Conservation (phyloP, 192 early-diverging fungal genomes). For the Thamnidium elegans region DNA sequence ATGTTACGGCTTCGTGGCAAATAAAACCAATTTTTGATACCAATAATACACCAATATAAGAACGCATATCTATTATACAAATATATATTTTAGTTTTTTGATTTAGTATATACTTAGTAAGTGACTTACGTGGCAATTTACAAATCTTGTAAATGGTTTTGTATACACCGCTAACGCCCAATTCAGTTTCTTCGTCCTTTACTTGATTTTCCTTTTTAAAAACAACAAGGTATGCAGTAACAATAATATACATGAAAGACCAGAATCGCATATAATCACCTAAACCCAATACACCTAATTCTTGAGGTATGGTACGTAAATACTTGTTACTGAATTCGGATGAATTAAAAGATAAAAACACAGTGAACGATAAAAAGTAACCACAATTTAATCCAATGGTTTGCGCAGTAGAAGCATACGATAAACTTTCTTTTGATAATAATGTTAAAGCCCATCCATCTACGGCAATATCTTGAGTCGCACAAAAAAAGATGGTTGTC, state of each 20-base stretch:
- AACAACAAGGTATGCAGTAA: slow-evolving; percentile 80
- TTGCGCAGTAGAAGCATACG: slow-evolving; percentile 91
- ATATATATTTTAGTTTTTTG: background rate
- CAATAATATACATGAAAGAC: slow-evolving; percentile 84
- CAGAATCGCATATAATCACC: slow-evolving; percentile 91
- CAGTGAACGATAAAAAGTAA: slow-evolving; percentile 94
- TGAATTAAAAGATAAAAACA: slow-evolving; percentile 95
- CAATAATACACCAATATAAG: slow-evolving; percentile 77
- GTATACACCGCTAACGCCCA: slow-evolving; percentile 74
- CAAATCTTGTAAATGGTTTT: slow-evolving; percentile 87
- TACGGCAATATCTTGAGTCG: slow-evolving; percentile 85
- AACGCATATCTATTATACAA: slow-evolving; percentile 70
- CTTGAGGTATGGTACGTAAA: slow-evolving; percentile 61
- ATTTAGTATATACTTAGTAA: background rate
- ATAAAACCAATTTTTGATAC: slow-evolving; percentile 94
- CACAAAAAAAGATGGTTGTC: slow-evolving; percentile 86
- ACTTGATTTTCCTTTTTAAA: slow-evolving; percentile 65
- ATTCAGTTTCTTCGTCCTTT: slow-evolving; percentile 48
- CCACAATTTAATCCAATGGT: slow-evolving; percentile 96
- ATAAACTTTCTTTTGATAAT: slow-evolving; percentile 87
- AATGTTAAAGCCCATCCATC: slow-evolving; percentile 93
- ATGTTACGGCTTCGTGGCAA: slow-evolving; percentile 92
- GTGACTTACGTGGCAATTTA: slow-evolving; percentile 69
- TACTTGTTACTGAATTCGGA: slow-evolving; percentile 95
- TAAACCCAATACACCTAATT: slow-evolving; percentile 75